These are phyloP conservation scores for Podila clonocystis DNA, from an alignment of 192 early-diverging fungal genomes.

Conservation along the genomic window DNA sequence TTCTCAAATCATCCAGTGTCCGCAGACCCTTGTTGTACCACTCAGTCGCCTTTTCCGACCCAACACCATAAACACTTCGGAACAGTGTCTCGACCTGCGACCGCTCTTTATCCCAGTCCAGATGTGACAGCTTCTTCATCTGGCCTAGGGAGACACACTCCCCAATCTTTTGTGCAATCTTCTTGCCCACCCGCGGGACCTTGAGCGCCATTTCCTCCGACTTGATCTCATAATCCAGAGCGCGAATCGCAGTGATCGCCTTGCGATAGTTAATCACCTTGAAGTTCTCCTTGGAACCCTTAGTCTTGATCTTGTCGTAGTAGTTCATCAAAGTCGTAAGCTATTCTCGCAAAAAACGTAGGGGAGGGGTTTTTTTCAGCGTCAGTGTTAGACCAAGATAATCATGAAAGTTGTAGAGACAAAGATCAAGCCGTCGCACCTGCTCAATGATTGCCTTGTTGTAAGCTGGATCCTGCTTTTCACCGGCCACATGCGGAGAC, in stretches of 20 bases:
- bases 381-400: neutral
- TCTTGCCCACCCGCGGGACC: constrained; percentile 44
- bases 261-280: constrained; percentile 52
- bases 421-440: neutral
- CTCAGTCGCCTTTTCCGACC: constrained; percentile 36
- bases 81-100: constrained; percentile 29
- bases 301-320: constrained; percentile 31
- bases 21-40: constrained; percentile 41
- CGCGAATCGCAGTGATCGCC: constrained; percentile 47
- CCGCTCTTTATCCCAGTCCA: constrained; percentile 41
- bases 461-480: constrained; percentile 25
- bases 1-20: constrained; percentile 41
- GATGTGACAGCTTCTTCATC: constrained; percentile 45
- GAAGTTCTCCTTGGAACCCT: constrained; percentile 36
- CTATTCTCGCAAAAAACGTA: neutral
- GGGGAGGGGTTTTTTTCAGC: neutral
- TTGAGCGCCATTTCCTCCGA: constrained; percentile 49
- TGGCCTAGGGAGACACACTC: constrained; percentile 34
- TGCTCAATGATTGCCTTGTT: constrained; percentile 42
- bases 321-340: constrained; percentile 38
- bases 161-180: constrained; percentile 48
- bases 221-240: constrained; percentile 46
- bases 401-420: neutral
- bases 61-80: constrained; percentile 36
- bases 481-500: constrained; percentile 19